phyloP scores from a whole-genome alignment of 148 eudicot genomes.

The Gaultheria prostrata region DNA sequence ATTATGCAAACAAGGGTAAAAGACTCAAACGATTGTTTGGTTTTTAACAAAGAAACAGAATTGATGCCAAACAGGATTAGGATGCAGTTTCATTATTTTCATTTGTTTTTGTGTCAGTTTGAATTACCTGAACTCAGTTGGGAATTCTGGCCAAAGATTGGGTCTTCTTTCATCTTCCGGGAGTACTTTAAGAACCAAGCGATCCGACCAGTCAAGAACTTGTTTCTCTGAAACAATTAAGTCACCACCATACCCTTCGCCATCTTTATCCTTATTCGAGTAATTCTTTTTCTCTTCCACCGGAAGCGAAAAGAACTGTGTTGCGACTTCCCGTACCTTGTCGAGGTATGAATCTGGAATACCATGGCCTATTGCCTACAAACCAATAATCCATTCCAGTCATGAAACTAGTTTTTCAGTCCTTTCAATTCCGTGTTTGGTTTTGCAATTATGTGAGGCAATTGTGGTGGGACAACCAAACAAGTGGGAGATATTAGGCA shows the following conservation, averaged over 20 bases:
- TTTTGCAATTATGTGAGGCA: neutral
- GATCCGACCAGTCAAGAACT: slow-evolving; percentile 42
- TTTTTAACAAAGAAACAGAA: neutral
- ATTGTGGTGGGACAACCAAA: neutral
- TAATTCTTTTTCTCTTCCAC: slow-evolving; percentile 41
- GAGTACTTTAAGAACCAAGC: slow-evolving; percentile 32
- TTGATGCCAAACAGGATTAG: neutral
- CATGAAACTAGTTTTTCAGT: neutral
- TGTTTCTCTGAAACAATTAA: slow-evolving; percentile 12
- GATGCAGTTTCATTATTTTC: neutral
- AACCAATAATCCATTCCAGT: neutral
- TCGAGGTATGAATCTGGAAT: slow-evolving; percentile 34
- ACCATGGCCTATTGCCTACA: slow-evolving; percentile 53
- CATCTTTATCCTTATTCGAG: slow-evolving; percentile 13
- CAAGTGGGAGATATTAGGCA: neutral
- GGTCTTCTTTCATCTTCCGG: slow-evolving; percentile 37
- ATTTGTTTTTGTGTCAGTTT: neutral
- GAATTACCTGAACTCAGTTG: slow-evolving; percentile 32
- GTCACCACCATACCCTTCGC: slow-evolving; percentile 36
- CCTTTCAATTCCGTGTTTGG: neutral
- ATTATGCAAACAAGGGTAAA: too few species aligned
- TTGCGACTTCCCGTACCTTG: slow-evolving; percentile 26
- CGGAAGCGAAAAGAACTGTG: slow-evolving; percentile 38
- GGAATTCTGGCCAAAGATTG: slow-evolving; percentile 47
- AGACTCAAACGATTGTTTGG: too few species aligned